These are phyloP conservation scores for Mycosphaerella sp. DNA, from an alignment of 2,329 filamentous ascomycete genomes.

Conservation along the genomic window DNA sequence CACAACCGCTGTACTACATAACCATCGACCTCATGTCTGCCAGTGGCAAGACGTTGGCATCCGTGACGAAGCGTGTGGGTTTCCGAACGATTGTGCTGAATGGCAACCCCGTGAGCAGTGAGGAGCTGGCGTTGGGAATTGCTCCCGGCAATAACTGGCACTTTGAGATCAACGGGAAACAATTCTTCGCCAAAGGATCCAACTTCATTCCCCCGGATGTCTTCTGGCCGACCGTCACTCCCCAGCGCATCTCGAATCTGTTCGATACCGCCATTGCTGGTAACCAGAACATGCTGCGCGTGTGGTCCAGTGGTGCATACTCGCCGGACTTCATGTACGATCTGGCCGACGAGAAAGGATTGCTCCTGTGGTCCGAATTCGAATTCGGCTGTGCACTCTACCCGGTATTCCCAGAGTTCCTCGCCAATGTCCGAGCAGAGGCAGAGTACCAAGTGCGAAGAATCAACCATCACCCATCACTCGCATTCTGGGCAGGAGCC, in stretches of 20 bases:
- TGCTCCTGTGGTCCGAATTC: conserved; percentile 59
- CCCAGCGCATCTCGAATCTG: conserved; percentile 45
- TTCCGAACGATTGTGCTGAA: conserved; percentile 59
- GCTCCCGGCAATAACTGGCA: conserved; percentile 56
- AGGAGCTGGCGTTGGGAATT: conserved; percentile 49
- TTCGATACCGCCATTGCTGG: conserved; percentile 51
- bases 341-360: conserved; percentile 54
- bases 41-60: conserved; percentile 34
- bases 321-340: conserved; percentile 58
- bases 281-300: conserved; percentile 59
- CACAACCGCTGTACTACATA: conserved; percentile 53
- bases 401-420: conserved; percentile 48
- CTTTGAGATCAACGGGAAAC: conserved; percentile 59
- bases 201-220: conserved; percentile 58
- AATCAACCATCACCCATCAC: conserved; percentile 51
- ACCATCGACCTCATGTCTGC: conserved; percentile 44
- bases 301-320: conserved; percentile 56
- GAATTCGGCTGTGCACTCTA: conserved; percentile 57
- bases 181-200: conserved; percentile 59
- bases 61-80: conserved; percentile 50
- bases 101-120: conserved; percentile 47
- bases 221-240: conserved; percentile 57
- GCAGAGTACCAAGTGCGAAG: conserved; percentile 56
- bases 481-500: conserved; percentile 38
- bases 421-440: conserved; percentile 52